A percentile compares a stretch with the other conserved stretches of the same genome.
These are phyloP conservation scores for Boehmeria nivea DNA, from an alignment of 306 rosid species.

Conservation along the genomic window DNA sequence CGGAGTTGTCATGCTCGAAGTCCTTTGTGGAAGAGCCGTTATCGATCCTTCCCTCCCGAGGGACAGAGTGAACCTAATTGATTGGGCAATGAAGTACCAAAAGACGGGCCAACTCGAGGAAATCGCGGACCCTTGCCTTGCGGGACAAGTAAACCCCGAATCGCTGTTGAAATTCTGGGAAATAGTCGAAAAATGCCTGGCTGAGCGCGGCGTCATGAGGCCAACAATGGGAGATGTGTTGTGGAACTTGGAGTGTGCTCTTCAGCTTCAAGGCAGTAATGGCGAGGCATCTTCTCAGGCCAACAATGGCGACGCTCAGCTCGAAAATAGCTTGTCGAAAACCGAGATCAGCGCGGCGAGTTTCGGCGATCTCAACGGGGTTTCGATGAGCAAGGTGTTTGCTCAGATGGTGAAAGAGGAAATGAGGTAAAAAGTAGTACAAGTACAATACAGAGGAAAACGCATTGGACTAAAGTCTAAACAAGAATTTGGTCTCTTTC, in stretches of 20 bases:
- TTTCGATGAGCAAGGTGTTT: slow-evolving; percentile 69
- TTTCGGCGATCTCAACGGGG: slow-evolving; percentile 37
- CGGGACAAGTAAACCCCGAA: slow-evolving; percentile 32
- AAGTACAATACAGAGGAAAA: no score
- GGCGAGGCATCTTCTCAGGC: slow-evolving; percentile 9
- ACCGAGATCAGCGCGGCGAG: slow-evolving; percentile 37
- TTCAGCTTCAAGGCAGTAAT: slow-evolving; percentile 35
- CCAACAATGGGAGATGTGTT: slow-evolving; percentile 65
- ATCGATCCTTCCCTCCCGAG: slow-evolving; percentile 59
- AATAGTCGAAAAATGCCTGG: slow-evolving; percentile 51
- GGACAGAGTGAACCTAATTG: slow-evolving; percentile 45
- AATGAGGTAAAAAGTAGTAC: slow-evolving; percentile 32
- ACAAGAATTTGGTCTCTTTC: no score
- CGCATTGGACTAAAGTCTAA: no score
- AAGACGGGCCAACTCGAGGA: slow-evolving; percentile 33
- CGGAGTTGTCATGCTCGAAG: slow-evolving; percentile 70
- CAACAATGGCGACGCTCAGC: no score
- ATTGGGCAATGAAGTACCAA: slow-evolving; percentile 43
- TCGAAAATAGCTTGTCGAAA: slow-evolving; percentile 18
- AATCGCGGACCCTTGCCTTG: slow-evolving; percentile 35
- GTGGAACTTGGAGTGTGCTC: slow-evolving; percentile 65
- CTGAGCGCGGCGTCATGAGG: slow-evolving; percentile 39
- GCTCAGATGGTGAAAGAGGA: slow-evolving; percentile 69
- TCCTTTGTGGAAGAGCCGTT: slow-evolving; percentile 67
- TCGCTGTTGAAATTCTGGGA: slow-evolving; percentile 40